Conservation (phyloP, 768 basidiomycete genomes). For the Podaxis sp. region DNA sequence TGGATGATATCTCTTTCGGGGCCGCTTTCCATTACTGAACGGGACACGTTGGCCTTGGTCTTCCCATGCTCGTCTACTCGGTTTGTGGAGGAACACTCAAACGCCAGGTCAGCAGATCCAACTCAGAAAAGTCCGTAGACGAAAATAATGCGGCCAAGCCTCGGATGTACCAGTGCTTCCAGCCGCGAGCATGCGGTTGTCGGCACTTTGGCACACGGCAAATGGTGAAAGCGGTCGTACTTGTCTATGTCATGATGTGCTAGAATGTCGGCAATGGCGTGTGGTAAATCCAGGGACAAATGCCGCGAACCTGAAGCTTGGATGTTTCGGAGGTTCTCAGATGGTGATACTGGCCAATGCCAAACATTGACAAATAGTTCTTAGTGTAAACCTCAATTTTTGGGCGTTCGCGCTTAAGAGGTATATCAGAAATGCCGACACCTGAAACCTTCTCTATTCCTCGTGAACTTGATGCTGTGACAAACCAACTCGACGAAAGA, state of each 20-base stretch:
- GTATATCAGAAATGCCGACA: conserved; percentile 5
- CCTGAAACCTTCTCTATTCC: conserved; percentile 11
- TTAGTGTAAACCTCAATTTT: conserved; percentile 7
- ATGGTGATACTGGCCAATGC: not conserved
- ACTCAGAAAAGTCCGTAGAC: not conserved
- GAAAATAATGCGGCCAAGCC: not conserved
- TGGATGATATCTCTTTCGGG: too few species aligned
- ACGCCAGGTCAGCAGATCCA: not conserved
- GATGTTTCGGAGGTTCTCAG: not conserved
- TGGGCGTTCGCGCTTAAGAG: not conserved
- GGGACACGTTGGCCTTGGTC: not conserved
- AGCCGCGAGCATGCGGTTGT: not conserved
- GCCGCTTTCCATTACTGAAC: not conserved
- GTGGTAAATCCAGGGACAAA: not conserved
- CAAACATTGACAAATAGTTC: conserved; percentile 14
- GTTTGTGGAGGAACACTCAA: not conserved
- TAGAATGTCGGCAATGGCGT: not conserved
- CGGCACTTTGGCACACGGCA: not conserved
- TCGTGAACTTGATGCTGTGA: conserved; percentile 42
- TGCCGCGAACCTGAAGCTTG: too few species aligned
- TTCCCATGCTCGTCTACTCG: not conserved
- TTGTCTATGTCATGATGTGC: too few species aligned
- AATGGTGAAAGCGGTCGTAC: not conserved
- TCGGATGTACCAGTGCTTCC: not conserved
- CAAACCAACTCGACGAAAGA: conserved; percentile 48